Evolutionary conservation across 2,329 filamentous ascomycete species (phyloP).

Genomic region (Ilyonectria mors-panacis): DNA sequence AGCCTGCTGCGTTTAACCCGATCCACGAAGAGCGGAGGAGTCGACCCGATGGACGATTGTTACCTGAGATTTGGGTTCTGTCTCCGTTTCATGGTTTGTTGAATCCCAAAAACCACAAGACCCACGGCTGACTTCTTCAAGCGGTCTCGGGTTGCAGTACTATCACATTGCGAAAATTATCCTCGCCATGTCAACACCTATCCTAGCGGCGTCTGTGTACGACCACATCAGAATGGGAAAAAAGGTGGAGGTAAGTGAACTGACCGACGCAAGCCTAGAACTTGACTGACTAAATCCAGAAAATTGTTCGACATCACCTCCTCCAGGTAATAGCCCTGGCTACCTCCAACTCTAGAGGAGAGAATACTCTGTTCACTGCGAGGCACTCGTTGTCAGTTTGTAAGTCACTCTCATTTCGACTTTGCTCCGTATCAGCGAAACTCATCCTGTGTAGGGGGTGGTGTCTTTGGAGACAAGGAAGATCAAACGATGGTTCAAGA

Average conservation of each 20-base stretch:
- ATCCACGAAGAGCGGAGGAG: constrained; percentile 30
- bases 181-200: constrained; percentile 27
- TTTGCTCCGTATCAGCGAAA: not conserved
- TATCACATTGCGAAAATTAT: constrained; percentile 35
- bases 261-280: not conserved
- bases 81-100: constrained; percentile 30
- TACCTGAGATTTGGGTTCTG: constrained; percentile 31
- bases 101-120: not conserved
- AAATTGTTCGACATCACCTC: constrained; percentile 26
- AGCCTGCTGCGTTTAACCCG: constrained; percentile 29
- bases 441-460: constrained; percentile 28
- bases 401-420: not conserved
- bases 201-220: constrained; percentile 27
- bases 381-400: constrained; percentile 31
- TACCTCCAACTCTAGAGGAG: constrained; percentile 23
- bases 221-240: constrained; percentile 32
- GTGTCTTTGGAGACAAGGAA: constrained; percentile 32
- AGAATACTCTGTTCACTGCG: constrained; percentile 33
- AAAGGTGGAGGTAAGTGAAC: constrained; percentile 21
- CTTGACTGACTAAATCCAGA: constrained; percentile 1
- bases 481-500: constrained; percentile 34
- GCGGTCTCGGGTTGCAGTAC: constrained; percentile 34
- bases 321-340: constrained; percentile 31
- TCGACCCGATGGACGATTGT: constrained; percentile 19
- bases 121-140: constrained; percentile 3